Conservation (phyloP, 1,284 basidiomycete genomes). For the Ceratobasidium sp. region DNA sequence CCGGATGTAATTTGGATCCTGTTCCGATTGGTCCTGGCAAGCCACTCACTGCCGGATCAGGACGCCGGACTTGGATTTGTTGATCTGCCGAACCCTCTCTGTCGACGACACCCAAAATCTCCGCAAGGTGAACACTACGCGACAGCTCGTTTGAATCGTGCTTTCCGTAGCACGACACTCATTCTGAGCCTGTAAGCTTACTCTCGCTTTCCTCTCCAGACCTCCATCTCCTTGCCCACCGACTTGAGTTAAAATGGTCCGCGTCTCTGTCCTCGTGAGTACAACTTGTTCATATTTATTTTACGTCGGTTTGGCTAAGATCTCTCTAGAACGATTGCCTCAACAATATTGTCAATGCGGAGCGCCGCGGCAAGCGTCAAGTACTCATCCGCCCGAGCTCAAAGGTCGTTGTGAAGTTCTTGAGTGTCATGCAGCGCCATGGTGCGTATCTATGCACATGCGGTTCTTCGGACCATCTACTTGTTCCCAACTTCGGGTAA, state of each 20-base stretch:
- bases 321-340: slow-evolving; percentile 87
- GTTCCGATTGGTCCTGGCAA: not conserved
- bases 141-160: slow-evolving; percentile 68
- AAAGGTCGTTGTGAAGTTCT: slow-evolving; percentile 95
- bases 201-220: slow-evolving; percentile 44
- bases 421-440: slow-evolving; percentile 97
- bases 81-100: slow-evolving; percentile 13
- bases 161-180: slow-evolving; percentile 83
- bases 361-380: slow-evolving; percentile 97
- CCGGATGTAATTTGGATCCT: too few species aligned
- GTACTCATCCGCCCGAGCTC: slow-evolving; percentile 94
- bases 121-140: slow-evolving; percentile 40
- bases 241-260: slow-evolving; percentile 69
- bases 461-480: slow-evolving; percentile 10
- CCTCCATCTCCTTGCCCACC: slow-evolving; percentile 45
- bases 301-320: too few species aligned
- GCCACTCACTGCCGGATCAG: too few species aligned
- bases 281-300: not conserved
- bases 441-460: slow-evolving; percentile 63
- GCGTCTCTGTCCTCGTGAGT: slow-evolving; percentile 79
- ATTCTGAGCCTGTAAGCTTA: slow-evolving; percentile 64
- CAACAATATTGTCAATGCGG: slow-evolving; percentile 98
- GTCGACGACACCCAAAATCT: slow-evolving; percentile 36
- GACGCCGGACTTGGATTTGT: slow-evolving; percentile 16
- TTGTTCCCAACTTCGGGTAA: slow-evolving; percentile 58